Percentiles rank a stretch among this genome's conserved stretches.
phyloP scores from a whole-genome alignment of 495 filamentous ascomycete genomes.

The Neurospora tetrasperma region DNA sequence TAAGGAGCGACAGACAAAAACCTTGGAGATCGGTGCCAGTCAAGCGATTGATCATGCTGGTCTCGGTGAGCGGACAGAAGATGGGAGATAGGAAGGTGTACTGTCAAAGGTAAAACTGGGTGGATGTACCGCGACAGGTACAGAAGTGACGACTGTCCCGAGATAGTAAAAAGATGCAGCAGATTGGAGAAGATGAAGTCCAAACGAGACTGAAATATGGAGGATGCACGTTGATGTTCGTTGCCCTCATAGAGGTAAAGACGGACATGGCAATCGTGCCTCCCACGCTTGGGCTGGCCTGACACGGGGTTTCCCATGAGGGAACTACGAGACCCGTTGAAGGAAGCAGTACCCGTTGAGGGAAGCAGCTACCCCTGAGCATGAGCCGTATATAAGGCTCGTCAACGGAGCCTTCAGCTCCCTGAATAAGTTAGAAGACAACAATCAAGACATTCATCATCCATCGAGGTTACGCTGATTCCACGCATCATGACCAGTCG shows the following conservation, averaged over 20 bases:
- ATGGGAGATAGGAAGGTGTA: background rate
- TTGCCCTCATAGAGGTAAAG: background rate
- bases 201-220: background rate
- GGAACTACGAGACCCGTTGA: too few relatives aligned
- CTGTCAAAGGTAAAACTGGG: background rate
- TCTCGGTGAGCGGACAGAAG: background rate
- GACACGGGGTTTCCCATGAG: too few relatives aligned
- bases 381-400: too few relatives aligned
- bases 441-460: too few relatives aligned
- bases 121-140: background rate
- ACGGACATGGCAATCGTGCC: background rate
- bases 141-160: background rate
- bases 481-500: too few relatives aligned
- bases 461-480: too few relatives aligned
- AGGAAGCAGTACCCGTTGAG: too few relatives aligned
- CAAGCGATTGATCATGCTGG: background rate
- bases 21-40: background rate
- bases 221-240: background rate
- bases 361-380: too few relatives aligned
- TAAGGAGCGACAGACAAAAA: background rate
- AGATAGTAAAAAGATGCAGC: background rate
- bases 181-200: background rate
- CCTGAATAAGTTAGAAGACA: too few relatives aligned
- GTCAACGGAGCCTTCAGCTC: too few relatives aligned
- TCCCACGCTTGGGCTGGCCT: background rate